Evolutionary conservation across 1,139 yeast species (phyloP).

Genomic region (Groenewaldozyma auringiensis): DNA sequence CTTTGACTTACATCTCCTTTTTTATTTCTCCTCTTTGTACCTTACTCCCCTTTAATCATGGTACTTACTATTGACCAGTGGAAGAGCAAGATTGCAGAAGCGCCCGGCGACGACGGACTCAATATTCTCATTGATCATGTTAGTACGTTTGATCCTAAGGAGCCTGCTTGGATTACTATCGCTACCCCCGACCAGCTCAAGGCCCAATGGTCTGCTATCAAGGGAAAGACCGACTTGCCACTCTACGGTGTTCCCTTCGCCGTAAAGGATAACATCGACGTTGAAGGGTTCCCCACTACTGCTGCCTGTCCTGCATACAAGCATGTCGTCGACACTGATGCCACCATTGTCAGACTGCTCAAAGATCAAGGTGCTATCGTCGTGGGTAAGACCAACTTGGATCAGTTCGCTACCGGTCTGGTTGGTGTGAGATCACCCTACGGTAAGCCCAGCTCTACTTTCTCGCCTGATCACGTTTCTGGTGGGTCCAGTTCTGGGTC

Average conservation of each 20-base stretch:
- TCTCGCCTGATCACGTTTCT: constrained; percentile 65
- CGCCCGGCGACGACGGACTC: constrained; percentile 59
- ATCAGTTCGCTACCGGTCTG: constrained; percentile 94
- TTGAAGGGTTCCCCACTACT: constrained; percentile 70
- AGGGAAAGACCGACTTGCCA: constrained; percentile 35
- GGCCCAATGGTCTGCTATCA: constrained; percentile 65
- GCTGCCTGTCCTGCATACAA: constrained; percentile 89
- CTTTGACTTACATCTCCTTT: not conserved
- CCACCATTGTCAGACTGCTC: constrained; percentile 62
- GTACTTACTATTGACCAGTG: constrained; percentile 54
- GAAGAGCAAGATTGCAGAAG: constrained; percentile 55
- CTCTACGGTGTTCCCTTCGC: constrained; percentile 93
- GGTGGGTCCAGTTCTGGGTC: constrained; percentile 98
- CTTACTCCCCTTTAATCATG: not conserved
- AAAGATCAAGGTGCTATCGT: constrained; percentile 84
- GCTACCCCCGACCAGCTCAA: constrained; percentile 51
- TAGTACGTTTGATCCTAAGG: constrained; percentile 36
- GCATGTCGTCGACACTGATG: constrained; percentile 59
- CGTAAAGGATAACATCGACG: constrained; percentile 91
- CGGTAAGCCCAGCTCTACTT: constrained; percentile 77
- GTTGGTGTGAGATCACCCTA: constrained; percentile 95
- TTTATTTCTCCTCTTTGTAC: not conserved
- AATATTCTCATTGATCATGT: constrained; percentile 39
- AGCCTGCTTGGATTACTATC: constrained; percentile 88
- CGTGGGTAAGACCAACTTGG: constrained; percentile 87